A percentile compares a stretch with the other conserved stretches of the same genome.
Conservation (phyloP, 2,329 filamentous ascomycete species). For the Rachicladosporium sp. region DNA sequence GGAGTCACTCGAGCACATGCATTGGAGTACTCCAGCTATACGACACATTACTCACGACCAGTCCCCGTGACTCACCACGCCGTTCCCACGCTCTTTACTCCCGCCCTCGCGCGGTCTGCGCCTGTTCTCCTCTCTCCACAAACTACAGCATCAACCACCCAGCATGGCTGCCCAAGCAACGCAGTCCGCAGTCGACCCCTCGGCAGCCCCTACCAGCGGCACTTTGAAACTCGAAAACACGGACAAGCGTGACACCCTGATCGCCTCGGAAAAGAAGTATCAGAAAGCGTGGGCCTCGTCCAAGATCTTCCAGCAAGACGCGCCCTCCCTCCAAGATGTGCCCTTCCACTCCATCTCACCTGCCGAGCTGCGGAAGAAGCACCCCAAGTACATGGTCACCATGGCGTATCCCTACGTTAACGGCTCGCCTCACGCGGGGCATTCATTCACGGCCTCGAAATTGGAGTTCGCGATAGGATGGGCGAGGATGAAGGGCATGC, state of each 20-base stretch:
- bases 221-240: constrained; percentile 62
- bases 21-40: not conserved
- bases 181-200: constrained; percentile 42
- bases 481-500: constrained; percentile 81
- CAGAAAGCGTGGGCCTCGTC: constrained; percentile 71
- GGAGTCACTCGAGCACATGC: too few relatives aligned
- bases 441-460: constrained; percentile 85
- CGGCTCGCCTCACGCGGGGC: constrained; percentile 70
- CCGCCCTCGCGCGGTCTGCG: constrained; percentile 23
- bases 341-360: constrained; percentile 62
- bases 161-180: constrained; percentile 40
- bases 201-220: constrained; percentile 40
- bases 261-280: constrained; percentile 81
- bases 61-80: constrained; percentile 17
- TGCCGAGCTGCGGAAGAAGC: constrained; percentile 62
- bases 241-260: constrained; percentile 73
- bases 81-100: constrained; percentile 10
- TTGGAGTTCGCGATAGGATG: constrained; percentile 85
- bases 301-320: constrained; percentile 72
- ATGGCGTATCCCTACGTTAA: constrained; percentile 78
- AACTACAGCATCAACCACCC: constrained; percentile 1
- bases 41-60: constrained; percentile 4
- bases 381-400: constrained; percentile 83
- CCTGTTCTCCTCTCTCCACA: constrained; percentile 3
- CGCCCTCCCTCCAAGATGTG: constrained; percentile 66